Conservation (phyloP, 352 stramenopile genomes). For the Globisporangium carolinianum region DNA sequence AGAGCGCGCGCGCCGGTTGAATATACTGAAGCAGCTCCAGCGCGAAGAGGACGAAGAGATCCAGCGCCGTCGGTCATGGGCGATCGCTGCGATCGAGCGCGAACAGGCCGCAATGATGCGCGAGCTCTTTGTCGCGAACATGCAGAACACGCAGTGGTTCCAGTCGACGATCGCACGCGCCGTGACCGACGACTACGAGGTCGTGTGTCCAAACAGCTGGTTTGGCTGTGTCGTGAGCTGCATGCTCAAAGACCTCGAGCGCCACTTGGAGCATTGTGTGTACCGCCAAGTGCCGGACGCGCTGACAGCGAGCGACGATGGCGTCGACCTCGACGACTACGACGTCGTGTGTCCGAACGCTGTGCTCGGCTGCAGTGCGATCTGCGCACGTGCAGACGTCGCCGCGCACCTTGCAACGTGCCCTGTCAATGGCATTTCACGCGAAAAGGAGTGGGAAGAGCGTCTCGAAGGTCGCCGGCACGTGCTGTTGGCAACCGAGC, state of each 20-base stretch:
- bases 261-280: conserved; percentile 53
- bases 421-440: conserved; percentile 59
- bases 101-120: conserved; percentile 77
- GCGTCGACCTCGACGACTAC: conserved; percentile 72
- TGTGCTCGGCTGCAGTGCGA: conserved; percentile 70
- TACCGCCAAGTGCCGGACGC: conserved; percentile 76
- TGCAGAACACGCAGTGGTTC: conserved; percentile 88
- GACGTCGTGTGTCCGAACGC: conserved; percentile 82
- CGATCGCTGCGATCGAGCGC: conserved; percentile 72
- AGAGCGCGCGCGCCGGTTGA: conserved; percentile 57
- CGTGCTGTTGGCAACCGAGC: conserved; percentile 68
- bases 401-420: conserved; percentile 58
- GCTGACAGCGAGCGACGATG: conserved; percentile 38
- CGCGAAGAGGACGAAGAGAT: conserved; percentile 71
- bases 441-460: conserved; percentile 76
- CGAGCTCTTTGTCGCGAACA: conserved; percentile 83
- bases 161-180: conserved; percentile 69
- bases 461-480: conserved; percentile 52
- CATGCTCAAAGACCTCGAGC: conserved; percentile 75
- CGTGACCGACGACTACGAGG: conserved; percentile 75
- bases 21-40: conserved; percentile 63
- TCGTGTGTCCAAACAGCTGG: conserved; percentile 83
- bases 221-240: conserved; percentile 83
- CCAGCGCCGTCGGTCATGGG: conserved; percentile 54
- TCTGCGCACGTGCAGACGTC: conserved; percentile 67